Conservation (phyloP, 1,284 basidiomycete genomes). For the Exobasidium rhododendri region DNA sequence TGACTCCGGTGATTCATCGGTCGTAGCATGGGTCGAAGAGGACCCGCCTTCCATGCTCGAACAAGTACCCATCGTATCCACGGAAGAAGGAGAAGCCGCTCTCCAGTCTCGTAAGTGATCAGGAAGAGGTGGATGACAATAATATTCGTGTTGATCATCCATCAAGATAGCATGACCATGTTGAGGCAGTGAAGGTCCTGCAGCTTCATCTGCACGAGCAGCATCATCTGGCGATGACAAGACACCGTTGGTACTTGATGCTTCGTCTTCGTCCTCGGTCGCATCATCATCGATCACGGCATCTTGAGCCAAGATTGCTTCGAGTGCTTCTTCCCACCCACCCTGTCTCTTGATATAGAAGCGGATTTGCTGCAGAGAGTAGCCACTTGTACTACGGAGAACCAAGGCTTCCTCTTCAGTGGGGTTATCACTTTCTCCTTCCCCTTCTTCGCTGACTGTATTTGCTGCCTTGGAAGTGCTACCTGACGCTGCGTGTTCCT, state of each 20-base stretch:
- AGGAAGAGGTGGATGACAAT: slow-evolving; percentile 18
- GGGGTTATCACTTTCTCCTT: slow-evolving; percentile 18
- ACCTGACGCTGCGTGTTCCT: not conserved
- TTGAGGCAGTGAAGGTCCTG: not conserved
- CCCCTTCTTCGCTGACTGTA: not conserved
- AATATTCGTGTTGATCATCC: not conserved
- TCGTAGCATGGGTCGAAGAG: slow-evolving; percentile 35
- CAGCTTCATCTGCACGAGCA: not conserved
- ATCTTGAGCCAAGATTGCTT: slow-evolving; percentile 24
- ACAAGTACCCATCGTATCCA: slow-evolving; percentile 37
- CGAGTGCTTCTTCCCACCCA: slow-evolving; percentile 28
- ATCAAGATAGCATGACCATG: slow-evolving; percentile 5
- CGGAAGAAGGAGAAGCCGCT: slow-evolving; percentile 37
- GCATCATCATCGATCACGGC: slow-evolving; percentile 30
- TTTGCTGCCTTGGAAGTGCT: too few species aligned
- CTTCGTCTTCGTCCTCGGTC: slow-evolving; percentile 26
- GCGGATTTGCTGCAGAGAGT: slow-evolving; percentile 26
- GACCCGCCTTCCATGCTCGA: slow-evolving; percentile 37
- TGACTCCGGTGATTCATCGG: slow-evolving; percentile 32
- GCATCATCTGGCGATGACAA: not conserved
- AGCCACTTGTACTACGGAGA: slow-evolving; percentile 32
- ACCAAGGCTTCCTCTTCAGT: slow-evolving; percentile 31
- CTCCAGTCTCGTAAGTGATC: slow-evolving; percentile 41
- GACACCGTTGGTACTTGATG: slow-evolving; percentile 15
- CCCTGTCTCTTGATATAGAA: slow-evolving; percentile 24